Base-by-base conservation (phyloP, 176 grass and related monocot species). In the Paspalum notatum region DNA sequence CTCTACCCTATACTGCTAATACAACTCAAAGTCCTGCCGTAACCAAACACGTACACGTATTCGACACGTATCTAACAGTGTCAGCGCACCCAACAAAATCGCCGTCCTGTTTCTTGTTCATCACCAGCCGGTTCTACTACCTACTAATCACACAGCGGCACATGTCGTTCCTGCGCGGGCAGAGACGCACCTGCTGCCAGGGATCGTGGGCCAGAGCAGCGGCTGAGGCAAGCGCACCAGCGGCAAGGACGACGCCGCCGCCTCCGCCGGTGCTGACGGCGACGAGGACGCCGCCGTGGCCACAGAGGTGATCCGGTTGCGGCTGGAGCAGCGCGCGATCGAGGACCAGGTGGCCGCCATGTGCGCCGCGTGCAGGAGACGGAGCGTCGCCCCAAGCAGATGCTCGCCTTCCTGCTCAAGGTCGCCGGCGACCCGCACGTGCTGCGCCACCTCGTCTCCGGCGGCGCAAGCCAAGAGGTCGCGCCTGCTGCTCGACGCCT, bases 351-450 rank as follows among this genome's bases (percentile, higher is more conserved):
- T 94, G n/a, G 76, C 83, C 8, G 24, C 85, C 1, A 94, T 94
- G 89, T 89, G 83, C 89, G 77, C 7, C 92, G 86, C 24, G 72
- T 94, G 80, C 84, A 94, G 80, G 92, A 94, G 76, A 89, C 89
- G 2, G 89, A 94, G 80, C 89, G 80, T 53, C 65, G 84, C 12
- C 92, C 92, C 67, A 87, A 89, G 86, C 92, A 91, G 73, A 94
- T 94, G 92, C 92, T 91, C 42, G 92, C 92, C 9, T 91, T 94
- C 82, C 79, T 94, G 72, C 9, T 94, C 62, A 94, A 91, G 83
- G 86, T 94, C 26, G 92, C 81, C 13, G 84, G 86, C 8, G 86
- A 94, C 79, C 76, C 86, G 5, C 83, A 91, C 46, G 73, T 91
- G 77, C 83, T 94, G 65, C 89, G 85, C 13, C 80, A 60, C 38